A percentile compares a stretch with the other conserved stretches of the same genome.
Conservation (phyloP, 176 grass and related monocot genomes). For the Oryza coarctata region DNA sequence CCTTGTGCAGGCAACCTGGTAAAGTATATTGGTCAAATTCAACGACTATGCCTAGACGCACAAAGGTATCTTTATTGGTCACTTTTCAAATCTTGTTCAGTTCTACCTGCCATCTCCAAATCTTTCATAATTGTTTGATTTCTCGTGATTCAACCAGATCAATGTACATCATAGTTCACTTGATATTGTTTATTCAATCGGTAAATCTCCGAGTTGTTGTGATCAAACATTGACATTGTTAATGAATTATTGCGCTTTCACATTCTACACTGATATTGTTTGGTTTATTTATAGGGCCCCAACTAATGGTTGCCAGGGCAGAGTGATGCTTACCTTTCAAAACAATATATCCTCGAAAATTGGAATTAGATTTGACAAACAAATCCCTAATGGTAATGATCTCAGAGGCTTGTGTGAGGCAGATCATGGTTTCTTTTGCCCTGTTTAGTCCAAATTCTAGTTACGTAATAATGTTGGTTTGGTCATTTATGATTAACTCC, state of each 20-base stretch:
- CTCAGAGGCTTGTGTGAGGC: conserved; percentile 78
- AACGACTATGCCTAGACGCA: neutral
- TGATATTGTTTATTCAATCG: neutral
- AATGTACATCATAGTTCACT: neutral
- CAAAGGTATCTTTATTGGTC: conserved; percentile 34
- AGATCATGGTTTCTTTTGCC: conserved; percentile 72
- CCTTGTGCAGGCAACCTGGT: conserved; percentile 55
- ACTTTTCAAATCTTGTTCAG: neutral
- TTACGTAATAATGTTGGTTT: too few relatives aligned
- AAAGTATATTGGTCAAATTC: conserved; percentile 43
- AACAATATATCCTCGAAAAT: conserved; percentile 62
- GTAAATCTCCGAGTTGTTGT: neutral
- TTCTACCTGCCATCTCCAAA: neutral
- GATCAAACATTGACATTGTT: neutral
- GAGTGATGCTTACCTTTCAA: conserved; percentile 67
- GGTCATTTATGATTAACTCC: too few relatives aligned
- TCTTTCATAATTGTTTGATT: neutral
- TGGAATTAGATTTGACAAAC: conserved; percentile 79
- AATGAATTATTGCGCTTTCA: neutral
- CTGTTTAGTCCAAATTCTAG: conserved; percentile 43
- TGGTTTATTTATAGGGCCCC: conserved; percentile 46
- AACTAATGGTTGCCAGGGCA: conserved; percentile 62
- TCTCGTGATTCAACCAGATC: neutral
- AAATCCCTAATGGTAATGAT: conserved; percentile 61
- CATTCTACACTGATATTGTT: neutral